These are phyloP conservation scores for Bipolaris cookei DNA, from an alignment of 2,329 filamentous ascomycete species.

Conservation along the genomic window DNA sequence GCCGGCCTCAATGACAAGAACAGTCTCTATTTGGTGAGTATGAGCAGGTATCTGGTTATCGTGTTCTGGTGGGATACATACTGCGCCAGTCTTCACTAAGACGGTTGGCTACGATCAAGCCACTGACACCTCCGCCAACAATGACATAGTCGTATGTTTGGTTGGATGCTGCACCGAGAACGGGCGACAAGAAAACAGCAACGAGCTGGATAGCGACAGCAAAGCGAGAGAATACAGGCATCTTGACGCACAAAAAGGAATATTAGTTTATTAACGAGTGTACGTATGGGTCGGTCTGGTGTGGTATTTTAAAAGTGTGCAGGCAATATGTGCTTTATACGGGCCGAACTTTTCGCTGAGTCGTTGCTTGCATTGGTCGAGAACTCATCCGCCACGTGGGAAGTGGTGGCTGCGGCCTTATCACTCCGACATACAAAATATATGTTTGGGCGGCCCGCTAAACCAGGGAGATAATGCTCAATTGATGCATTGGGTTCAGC, in stretches of 20 bases:
- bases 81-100: conserved; percentile 34
- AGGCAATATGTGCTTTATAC: conserved; percentile 28
- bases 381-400: conserved; percentile 19
- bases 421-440: conserved; percentile 2
- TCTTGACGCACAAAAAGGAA: conserved; percentile 20
- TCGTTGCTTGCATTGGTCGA: conserved; percentile 21
- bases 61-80: conserved; percentile 7
- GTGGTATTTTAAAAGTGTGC: conserved; percentile 8
- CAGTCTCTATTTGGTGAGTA: conserved; percentile 19
- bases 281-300: conserved; percentile 10
- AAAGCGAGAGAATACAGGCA: conserved; percentile 36
- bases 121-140: conserved; percentile 41
- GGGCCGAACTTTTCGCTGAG: conserved; percentile 7
- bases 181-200: conserved; percentile 29
- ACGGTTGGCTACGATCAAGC: conserved; percentile 38
- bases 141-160: conserved; percentile 42
- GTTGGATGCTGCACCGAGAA: conserved; percentile 19
- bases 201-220: conserved; percentile 35
- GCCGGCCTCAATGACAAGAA: conserved; percentile 37
- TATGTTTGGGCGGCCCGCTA: conserved; percentile 5
- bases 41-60: conserved; percentile 3
- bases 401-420: conserved; percentile 18
- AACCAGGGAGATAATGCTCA: background rate
- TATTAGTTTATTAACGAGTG: conserved; percentile 23
- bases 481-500: conserved; percentile 8